Conservation (phyloP, 2,329 filamentous ascomycete genomes). For the Aspergillus sp. region DNA sequence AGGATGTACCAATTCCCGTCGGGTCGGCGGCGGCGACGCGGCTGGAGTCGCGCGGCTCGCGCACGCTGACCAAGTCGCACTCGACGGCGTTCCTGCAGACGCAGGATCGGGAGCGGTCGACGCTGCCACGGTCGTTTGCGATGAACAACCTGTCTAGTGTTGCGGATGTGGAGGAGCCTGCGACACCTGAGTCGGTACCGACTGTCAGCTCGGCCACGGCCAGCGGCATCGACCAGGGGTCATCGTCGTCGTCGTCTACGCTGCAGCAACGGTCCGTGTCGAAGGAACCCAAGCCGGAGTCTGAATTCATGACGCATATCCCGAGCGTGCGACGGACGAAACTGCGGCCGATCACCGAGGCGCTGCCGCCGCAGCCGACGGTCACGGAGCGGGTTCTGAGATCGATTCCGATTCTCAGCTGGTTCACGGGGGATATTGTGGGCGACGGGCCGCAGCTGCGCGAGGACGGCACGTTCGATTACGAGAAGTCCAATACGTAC, state of each 20-base stretch:
- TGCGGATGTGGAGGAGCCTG: slow-evolving; percentile 30
- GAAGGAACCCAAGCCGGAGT: slow-evolving; percentile 39
- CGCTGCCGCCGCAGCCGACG: slow-evolving; percentile 67
- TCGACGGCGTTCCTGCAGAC: slow-evolving; percentile 34
- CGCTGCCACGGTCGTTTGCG: slow-evolving; percentile 41
- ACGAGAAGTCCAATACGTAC: slow-evolving; percentile 60
- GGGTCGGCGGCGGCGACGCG: slow-evolving; percentile 28
- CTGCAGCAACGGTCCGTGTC: slow-evolving; percentile 29
- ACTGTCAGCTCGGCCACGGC: slow-evolving; percentile 45
- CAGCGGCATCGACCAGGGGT: slow-evolving; percentile 23
- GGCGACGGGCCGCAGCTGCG: slow-evolving; percentile 46
- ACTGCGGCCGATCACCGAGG: slow-evolving; percentile 68
- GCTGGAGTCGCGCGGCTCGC: slow-evolving; percentile 28
- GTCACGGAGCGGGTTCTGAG: slow-evolving; percentile 63
- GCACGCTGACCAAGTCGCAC: slow-evolving; percentile 36
- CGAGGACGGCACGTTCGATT: slow-evolving; percentile 62
- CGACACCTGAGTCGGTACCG: slow-evolving; percentile 34
- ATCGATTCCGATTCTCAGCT: slow-evolving; percentile 67
- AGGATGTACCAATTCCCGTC: slow-evolving; percentile 64
- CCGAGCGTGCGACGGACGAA: slow-evolving; percentile 64
- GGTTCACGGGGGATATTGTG: slow-evolving; percentile 62
- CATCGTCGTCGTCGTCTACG: slow-evolving; percentile 15
- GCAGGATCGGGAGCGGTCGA: slow-evolving; percentile 32
- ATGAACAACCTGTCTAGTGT: slow-evolving; percentile 36
- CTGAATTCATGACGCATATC: slow-evolving; percentile 56